These are phyloP conservation scores for Cryphonectria nitschkei DNA, from an alignment of 2,329 filamentous ascomycete genomes.

Conservation along the genomic window DNA sequence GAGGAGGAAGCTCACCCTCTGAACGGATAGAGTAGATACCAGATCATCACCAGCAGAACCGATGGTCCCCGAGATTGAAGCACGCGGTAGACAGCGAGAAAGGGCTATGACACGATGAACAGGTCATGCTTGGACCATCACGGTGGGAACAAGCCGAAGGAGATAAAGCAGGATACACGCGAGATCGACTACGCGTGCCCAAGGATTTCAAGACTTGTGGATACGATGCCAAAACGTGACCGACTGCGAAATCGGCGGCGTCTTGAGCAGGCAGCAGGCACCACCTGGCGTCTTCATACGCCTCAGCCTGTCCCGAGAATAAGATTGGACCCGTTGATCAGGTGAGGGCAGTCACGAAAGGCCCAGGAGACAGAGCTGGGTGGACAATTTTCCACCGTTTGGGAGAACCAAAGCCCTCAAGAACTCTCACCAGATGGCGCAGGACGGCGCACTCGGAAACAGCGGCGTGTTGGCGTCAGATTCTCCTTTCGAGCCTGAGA, in stretches of 20 bases:
- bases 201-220: slow-evolving; percentile 1
- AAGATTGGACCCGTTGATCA: background rate
- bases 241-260: slow-evolving; percentile 6
- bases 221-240: background rate
- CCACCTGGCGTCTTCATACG: background rate
- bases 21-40: slow-evolving; percentile 77
- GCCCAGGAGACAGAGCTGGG: background rate
- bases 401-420: background rate
- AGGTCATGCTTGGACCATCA: slow-evolving; percentile 28
- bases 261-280: background rate
- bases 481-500: background rate
- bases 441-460: background rate
- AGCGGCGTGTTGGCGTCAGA: background rate
- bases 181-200: slow-evolving; percentile 1
- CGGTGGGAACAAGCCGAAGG: slow-evolving; percentile 11
- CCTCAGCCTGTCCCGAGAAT: background rate
- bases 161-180: slow-evolving; percentile 12
- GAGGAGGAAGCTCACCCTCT: slow-evolving; percentile 63
- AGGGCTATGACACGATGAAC: slow-evolving; percentile 13
- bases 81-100: slow-evolving; percentile 8
- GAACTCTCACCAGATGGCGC: background rate
- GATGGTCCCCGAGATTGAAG: slow-evolving; percentile 17
- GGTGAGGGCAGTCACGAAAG: background rate
- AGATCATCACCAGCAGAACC: slow-evolving; percentile 60
- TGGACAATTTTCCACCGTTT: background rate